Evolutionary conservation across 2,329 filamentous ascomycete genomes (phyloP), one percentile per base, ranked within the genome.

Genomic region (Sporothrix schenckii): DNA sequence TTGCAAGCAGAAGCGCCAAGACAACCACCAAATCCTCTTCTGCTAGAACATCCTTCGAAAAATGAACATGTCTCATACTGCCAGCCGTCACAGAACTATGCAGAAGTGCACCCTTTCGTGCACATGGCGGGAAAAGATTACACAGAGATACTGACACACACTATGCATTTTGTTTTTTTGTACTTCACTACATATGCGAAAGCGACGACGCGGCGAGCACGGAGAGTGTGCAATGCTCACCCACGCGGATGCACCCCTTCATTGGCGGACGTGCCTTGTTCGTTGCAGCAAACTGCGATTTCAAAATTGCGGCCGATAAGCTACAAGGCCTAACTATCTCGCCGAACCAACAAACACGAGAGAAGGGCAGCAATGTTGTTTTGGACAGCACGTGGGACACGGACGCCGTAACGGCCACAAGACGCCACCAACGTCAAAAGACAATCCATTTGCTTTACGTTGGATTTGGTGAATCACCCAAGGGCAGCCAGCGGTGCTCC

Each of bases 301-400:
- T 13, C 58, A 63, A 39, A 63, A 63, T 39, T 39, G 58, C 58
- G 21, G 58, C 14, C 39, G 21, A 61, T 34, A 19, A 27, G 39
- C 39, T 27, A 7, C 58, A 47, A 47, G 58, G 58, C n/a, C 13
- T 27, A 63, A 63, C 58, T 63, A 63, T 63, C 58, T 47, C 41
- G 58, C 58, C 58, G 58, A 63, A 63, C 58, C 39, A 63, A 47
- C 58, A 63, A 24, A 47, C 39, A 63, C 21, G n/a, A 27, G n/a
- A 63, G 24, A 41, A 9, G 4, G 13, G 7, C 5, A 27, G 27
- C 27, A 44, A 11, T 6, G 13, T 9, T 2, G 19, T 5, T 9
- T 5, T 44, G n/a, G 11, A 14, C 7, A 16, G 13, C 58, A 63
- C 58, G 34, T 47, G 21, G 58, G 6, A 27, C 27, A 24, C 6